A percentile compares a stretch with the other conserved stretches of the same genome.
Conservation (phyloP, 768 basidiomycete genomes). For the Mycena chlorophos region DNA sequence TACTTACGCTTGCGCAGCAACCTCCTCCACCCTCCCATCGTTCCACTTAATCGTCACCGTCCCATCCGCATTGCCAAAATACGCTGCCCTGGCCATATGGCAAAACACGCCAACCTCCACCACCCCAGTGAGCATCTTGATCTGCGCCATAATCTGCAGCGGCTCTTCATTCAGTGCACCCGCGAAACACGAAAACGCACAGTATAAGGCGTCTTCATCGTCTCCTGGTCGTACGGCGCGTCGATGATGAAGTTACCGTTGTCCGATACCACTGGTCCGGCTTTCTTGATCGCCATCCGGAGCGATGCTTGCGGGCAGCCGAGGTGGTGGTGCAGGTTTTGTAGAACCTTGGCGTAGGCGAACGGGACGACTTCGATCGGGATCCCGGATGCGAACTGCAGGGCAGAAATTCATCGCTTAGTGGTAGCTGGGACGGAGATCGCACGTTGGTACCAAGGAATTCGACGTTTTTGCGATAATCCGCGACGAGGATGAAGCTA, state of each 20-base stretch:
- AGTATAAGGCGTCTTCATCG: conserved; percentile 64
- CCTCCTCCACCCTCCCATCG: conserved; percentile 47
- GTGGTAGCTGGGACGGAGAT: conserved; percentile 19
- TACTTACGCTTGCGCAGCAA: conserved; percentile 20
- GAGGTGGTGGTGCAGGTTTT: conserved; percentile 59
- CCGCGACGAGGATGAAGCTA: conserved; percentile 90
- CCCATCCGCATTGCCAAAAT: conserved; percentile 89
- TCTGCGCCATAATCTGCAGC: conserved; percentile 65
- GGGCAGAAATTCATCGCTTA: not conserved
- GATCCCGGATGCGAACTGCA: conserved; percentile 81
- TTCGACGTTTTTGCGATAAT: conserved; percentile 90
- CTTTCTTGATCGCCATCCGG: conserved; percentile 92
- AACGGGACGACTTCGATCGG: conserved; percentile 97
- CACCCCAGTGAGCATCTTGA: conserved; percentile 96
- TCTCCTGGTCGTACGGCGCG: conserved; percentile 77
- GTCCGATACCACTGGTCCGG: conserved; percentile 94
- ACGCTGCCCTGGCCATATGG: conserved; percentile 89
- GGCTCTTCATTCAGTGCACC: conserved; percentile 7
- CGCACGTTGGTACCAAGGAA: conserved; percentile 80
- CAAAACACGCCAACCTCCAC: conserved; percentile 99
- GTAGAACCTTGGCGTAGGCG: conserved; percentile 86
- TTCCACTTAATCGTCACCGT: conserved; percentile 63
- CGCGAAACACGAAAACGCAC: conserved; percentile 38
- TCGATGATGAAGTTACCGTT: conserved; percentile 99
- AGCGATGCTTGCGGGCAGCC: conserved; percentile 74